Base-by-base conservation (phyloP, 768 basidiomycete genomes). In the Astraeus odoratus region DNA sequence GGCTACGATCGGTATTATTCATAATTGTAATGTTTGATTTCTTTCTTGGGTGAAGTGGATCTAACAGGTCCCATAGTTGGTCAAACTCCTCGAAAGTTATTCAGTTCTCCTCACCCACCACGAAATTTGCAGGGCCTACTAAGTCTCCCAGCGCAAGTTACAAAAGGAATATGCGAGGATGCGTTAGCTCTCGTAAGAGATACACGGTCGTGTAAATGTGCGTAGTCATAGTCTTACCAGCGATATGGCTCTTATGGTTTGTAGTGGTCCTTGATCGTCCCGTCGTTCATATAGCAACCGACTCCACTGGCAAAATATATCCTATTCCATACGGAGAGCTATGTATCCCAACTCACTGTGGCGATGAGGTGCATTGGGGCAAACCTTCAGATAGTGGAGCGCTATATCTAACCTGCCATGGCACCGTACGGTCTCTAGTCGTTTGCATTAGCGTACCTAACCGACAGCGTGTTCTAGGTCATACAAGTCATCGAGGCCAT, bases 1-100 rank as follows among this genome's bases (percentile, higher is more conserved):
- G 56, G 93, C 94, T 0, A 91, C 90, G 6, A 86, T 94, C 16
- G 92, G 92, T 2, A 95, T 94, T 46, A 94, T 96, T 39, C 92
- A 95, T 62, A 95, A 95, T 51, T 97, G 89, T 88, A 53, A 57
- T n/a, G 12, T 25, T 40, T 6, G 36, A 12, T 25, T 16, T 24
- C 12, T 30, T 4, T 19, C 9, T 27, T 35, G 18, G 45, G 33
- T 22, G 25, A 15, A 15, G 38, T 10, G 20, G 25, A 9, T 25
- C 43, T 56, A 2, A 52, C 38, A 8, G 10, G 22, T 23, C 16
- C 23, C 39, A 24, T 51, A 90, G 87, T 96, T 52, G 93, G 93
- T 12, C 92, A 95, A 66, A 95, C 93, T 0, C 93, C 93, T 8
- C 74, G 81, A 22, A 92, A 90, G 57, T 74, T 96, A 7, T 97